Evolutionary conservation across 495 filamentous ascomycete genomes (phyloP).

Genomic region (Talaromyces borbonicus): DNA sequence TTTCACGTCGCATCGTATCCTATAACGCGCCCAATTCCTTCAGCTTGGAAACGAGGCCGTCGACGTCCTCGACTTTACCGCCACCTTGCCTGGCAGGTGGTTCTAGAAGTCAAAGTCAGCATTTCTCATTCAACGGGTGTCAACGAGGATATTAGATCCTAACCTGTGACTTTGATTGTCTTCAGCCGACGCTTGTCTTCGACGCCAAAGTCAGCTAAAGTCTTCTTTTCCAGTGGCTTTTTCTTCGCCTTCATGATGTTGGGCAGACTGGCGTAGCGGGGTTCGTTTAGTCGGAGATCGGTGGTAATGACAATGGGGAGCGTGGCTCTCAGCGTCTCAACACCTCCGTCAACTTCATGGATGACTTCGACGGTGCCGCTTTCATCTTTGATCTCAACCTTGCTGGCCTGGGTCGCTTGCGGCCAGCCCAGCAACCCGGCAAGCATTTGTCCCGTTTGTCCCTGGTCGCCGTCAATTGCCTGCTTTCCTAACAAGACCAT

Average conservation of each 20-base stretch:
- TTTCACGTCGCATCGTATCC: slow-evolving; percentile 9
- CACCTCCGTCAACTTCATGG: slow-evolving; percentile 90
- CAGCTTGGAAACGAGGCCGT: slow-evolving; percentile 80
- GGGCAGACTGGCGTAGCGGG: slow-evolving; percentile 85
- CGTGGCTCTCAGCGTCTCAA: slow-evolving; percentile 75
- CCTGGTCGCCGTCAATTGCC: slow-evolving; percentile 92
- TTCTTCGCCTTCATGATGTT: slow-evolving; percentile 99
- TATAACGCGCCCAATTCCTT: slow-evolving; percentile 93
- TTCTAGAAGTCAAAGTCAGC: slow-evolving; percentile 45
- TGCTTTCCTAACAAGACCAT: slow-evolving; percentile 93
- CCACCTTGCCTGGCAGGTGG: slow-evolving; percentile 83
- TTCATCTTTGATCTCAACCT: slow-evolving; percentile 60
- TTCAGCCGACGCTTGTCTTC: slow-evolving; percentile 67
- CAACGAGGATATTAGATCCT: slow-evolving; percentile 13
- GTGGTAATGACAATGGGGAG: slow-evolving; percentile 90
- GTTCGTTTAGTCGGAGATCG: slow-evolving; percentile 90
- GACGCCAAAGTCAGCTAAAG: slow-evolving; percentile 66
- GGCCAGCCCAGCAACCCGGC: slow-evolving; percentile 86
- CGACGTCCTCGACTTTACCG: slow-evolving; percentile 94
- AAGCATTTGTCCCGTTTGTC: slow-evolving; percentile 97
- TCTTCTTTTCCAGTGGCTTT: slow-evolving; percentile 93
- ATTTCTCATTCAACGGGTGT: slow-evolving; percentile 3
- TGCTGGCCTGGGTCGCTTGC: slow-evolving; percentile 86
- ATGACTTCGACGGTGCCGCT: slow-evolving; percentile 56
- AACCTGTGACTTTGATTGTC: slow-evolving; percentile 77